A percentile compares a stretch with the other conserved stretches of the same genome.
Conservation (phyloP, 2,329 filamentous ascomycete genomes). For the Exophiala dermatitidis region DNA sequence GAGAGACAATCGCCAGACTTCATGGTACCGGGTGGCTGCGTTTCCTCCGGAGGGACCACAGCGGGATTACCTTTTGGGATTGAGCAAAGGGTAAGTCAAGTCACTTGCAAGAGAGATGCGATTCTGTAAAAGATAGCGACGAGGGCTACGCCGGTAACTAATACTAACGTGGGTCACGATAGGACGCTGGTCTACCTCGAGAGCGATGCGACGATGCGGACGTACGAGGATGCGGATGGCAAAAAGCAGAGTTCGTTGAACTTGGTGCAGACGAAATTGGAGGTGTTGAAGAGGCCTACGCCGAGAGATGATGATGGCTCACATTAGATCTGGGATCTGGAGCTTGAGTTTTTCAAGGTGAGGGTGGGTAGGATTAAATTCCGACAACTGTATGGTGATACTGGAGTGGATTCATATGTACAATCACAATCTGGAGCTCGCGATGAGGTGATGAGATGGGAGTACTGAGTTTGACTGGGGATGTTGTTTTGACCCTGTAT, state of each 20-base stretch:
- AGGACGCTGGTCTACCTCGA: constrained; percentile 78
- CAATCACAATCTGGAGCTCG: not conserved
- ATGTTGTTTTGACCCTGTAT: constrained; percentile 1
- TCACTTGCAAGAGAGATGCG: not conserved
- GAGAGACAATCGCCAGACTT: constrained; percentile 65
- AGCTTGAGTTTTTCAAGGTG: not conserved
- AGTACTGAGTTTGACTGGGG: not conserved
- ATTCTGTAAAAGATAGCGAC: no score
- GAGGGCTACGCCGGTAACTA: no score
- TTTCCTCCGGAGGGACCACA: constrained; percentile 60
- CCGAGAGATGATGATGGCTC: constrained; percentile 16
- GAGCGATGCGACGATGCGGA: constrained; percentile 65
- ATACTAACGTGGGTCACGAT: constrained; percentile 11
- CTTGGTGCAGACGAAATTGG: constrained; percentile 68
- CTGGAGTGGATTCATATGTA: constrained; percentile 2
- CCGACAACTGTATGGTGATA: not conserved
- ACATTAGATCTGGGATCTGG: not conserved
- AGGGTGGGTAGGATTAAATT: not conserved
- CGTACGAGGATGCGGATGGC: constrained; percentile 62
- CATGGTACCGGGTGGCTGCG: constrained; percentile 74
- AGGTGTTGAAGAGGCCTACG: constrained; percentile 25
- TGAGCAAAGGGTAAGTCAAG: constrained; percentile 74
- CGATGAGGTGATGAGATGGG: not conserved
- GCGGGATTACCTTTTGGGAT: constrained; percentile 62
- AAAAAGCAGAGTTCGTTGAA: constrained; percentile 53